Percentiles rank a stretch among this genome's conserved stretches.
These are phyloP conservation scores for Talaromyces liani DNA, from an alignment of 495 filamentous ascomycete genomes.

Conservation along the genomic window DNA sequence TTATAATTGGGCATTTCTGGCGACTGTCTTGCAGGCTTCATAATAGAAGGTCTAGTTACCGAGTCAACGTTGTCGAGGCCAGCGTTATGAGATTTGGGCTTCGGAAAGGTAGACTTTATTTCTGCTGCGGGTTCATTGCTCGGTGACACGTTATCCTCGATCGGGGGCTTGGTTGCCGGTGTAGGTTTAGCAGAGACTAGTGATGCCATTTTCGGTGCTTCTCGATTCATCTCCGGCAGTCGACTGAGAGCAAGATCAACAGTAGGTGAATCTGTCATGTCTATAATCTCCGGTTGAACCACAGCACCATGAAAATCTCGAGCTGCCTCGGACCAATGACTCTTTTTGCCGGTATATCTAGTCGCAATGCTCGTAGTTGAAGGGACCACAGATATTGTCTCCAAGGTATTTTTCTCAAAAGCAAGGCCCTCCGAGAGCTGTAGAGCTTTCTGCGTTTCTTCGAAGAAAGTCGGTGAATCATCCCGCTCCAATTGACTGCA, in stretches of 20 bases:
- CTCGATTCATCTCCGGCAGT: not conserved
- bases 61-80: not conserved
- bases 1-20: conserved; percentile 52
- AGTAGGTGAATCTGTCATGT: conserved; percentile 43
- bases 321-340: conserved; percentile 62
- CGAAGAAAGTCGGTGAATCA: conserved; percentile 60
- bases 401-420: not conserved
- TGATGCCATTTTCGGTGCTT: not conserved
- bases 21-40: conserved; percentile 7
- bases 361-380: conserved; percentile 14
- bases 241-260: not conserved
- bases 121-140: not conserved
- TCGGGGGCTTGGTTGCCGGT: not conserved
- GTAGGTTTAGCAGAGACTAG: not conserved
- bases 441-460: conserved; percentile 65
- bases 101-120: not conserved
- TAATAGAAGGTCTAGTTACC: not conserved
- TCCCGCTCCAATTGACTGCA: conserved; percentile 81
- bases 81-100: not conserved
- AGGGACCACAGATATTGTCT: not conserved
- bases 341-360: conserved; percentile 24
- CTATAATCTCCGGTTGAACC: conserved; percentile 48
- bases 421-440: conserved; percentile 43
- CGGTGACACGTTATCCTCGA: not conserved
- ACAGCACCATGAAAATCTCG: conserved; percentile 56